Evolutionary conservation across 495 filamentous ascomycete genomes (phyloP).

Genomic region (Cryomyces minteri): DNA sequence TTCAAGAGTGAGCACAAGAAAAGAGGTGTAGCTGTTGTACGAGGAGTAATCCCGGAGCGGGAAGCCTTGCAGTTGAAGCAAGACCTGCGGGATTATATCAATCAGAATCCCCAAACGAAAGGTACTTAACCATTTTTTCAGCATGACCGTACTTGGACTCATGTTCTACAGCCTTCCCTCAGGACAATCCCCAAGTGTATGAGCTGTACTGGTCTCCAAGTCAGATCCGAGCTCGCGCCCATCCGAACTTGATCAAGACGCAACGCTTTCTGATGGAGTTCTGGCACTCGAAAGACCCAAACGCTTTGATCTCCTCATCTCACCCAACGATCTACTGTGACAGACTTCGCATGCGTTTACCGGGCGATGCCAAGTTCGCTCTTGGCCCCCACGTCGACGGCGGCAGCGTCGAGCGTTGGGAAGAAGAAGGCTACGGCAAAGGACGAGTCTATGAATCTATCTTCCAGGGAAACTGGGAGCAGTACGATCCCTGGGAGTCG

Average conservation of each 20-base stretch:
- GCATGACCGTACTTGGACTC: not conserved
- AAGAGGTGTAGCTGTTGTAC: slow-evolving; percentile 21
- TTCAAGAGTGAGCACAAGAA: slow-evolving; percentile 17
- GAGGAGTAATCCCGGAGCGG: slow-evolving; percentile 17
- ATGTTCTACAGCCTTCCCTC: slow-evolving; percentile 24
- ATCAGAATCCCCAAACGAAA: slow-evolving; percentile 22
- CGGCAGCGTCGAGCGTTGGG: slow-evolving; percentile 77
- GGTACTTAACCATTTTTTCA: slow-evolving; percentile 17
- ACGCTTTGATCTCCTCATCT: slow-evolving; percentile 35
- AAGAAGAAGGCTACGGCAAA: slow-evolving; percentile 52
- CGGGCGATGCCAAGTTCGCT: slow-evolving; percentile 63
- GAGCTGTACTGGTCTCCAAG: slow-evolving; percentile 79
- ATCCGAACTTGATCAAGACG: slow-evolving; percentile 48
- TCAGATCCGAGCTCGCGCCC: slow-evolving; percentile 53
- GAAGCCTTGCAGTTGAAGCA: slow-evolving; percentile 21
- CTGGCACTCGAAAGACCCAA: slow-evolving; percentile 49
- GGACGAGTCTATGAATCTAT: slow-evolving; percentile 54
- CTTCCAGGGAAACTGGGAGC: slow-evolving; percentile 60
- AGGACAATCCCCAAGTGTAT: slow-evolving; percentile 54
- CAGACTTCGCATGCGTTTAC: slow-evolving; percentile 58
- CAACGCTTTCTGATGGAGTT: slow-evolving; percentile 56
- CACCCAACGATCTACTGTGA: slow-evolving; percentile 63
- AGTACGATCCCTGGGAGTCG: slow-evolving; percentile 66
- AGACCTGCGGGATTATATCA: slow-evolving; percentile 20
- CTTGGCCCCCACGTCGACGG: slow-evolving; percentile 77